phyloP scores from a whole-genome alignment of 2,329 filamentous ascomycete species.

The Aspergillus phoenicis region DNA sequence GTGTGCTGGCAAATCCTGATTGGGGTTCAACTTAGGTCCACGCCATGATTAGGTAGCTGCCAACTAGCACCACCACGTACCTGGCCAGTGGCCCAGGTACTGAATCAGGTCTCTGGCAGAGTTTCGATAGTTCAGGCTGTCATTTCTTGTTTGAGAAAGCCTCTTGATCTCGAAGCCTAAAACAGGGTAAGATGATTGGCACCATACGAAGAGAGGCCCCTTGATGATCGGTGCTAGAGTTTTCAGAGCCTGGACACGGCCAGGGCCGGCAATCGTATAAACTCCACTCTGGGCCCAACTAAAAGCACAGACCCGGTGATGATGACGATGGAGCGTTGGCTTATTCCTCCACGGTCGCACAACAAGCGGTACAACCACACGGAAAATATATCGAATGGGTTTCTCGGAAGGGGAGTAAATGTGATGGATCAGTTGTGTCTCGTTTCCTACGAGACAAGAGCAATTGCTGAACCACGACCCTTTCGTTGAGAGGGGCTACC shows the following conservation, averaged over 20 bases:
- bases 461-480: neutral
- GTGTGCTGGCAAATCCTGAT: slow-evolving; percentile 11
- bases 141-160: neutral
- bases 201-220: neutral
- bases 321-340: neutral
- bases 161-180: neutral
- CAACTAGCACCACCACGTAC: neutral
- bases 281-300: slow-evolving; percentile 5
- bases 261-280: neutral
- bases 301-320: slow-evolving; percentile 2
- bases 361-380: neutral
- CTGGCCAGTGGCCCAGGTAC: neutral
- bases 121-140: neutral
- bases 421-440: neutral
- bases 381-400: neutral
- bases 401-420: neutral
- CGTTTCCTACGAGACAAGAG: neutral
- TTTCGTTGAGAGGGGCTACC: too few relatives aligned
- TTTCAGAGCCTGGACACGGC: neutral
- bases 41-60: slow-evolving; percentile 6
- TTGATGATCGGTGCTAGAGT: neutral
- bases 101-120: neutral
- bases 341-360: slow-evolving; percentile 5
- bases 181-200: neutral
- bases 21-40: slow-evolving; percentile 4